Percentiles rank a stretch among this genome's conserved stretches.
Conservation (phyloP, 371 early-diverging fungal genomes). For the Coemansia sp. region DNA sequence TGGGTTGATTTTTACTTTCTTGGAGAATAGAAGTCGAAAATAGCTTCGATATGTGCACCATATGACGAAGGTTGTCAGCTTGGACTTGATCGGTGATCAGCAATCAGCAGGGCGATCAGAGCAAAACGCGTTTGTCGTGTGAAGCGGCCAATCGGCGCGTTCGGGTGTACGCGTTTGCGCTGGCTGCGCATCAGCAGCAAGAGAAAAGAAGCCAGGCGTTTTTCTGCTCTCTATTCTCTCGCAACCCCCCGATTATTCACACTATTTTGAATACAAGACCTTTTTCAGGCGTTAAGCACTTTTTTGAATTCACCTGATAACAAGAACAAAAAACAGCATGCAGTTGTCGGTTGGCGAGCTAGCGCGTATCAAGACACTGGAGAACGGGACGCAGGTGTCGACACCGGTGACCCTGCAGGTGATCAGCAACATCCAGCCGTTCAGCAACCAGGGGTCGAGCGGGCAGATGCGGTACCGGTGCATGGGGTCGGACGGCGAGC, state of each 20-base stretch:
- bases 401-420: constrained; percentile 29
- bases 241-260: background rate
- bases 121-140: no score
- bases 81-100: background rate
- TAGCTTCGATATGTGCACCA: no score
- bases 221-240: background rate
- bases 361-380: constrained; percentile 19
- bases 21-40: no score
- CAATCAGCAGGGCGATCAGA: background rate
- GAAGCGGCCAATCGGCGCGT: constrained; percentile 6
- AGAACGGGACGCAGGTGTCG: constrained; percentile 17
- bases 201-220: background rate
- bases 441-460: constrained; percentile 16
- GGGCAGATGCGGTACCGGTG: constrained; percentile 26
- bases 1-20: no score
- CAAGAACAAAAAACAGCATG: background rate
- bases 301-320: background rate
- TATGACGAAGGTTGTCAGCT: background rate
- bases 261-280: background rate
- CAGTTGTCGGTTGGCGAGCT: constrained; percentile 35
- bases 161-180: background rate
- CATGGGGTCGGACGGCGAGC: constrained; percentile 38
- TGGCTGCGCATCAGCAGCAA: constrained; percentile 4
- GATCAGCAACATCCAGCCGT: constrained; percentile 36
- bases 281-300: background rate